Conservation (phyloP, 805 yeast genomes). For the Cyberlindnera mrakii region DNA sequence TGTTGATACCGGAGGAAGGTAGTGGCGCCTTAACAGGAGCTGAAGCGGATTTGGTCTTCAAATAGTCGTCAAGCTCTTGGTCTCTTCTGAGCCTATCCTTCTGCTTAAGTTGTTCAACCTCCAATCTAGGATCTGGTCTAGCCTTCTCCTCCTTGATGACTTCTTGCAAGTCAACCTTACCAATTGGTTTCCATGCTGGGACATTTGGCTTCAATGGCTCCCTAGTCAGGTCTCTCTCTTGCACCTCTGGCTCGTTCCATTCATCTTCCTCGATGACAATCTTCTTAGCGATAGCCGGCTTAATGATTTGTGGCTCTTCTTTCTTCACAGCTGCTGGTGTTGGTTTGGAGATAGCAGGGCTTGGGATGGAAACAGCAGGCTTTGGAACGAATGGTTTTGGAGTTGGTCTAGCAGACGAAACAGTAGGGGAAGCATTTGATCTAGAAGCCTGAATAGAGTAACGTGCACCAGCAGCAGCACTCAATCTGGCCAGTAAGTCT, state of each 20-base stretch:
- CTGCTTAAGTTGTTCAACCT: conserved; percentile 29
- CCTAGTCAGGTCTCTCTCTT: conserved; percentile 43
- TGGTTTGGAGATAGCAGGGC: conserved; percentile 5
- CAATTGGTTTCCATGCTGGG: conserved; percentile 55
- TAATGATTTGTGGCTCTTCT: conserved; percentile 18
- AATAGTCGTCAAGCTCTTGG: conserved; percentile 27
- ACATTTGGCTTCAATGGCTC: conserved; percentile 38
- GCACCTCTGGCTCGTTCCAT: conserved; percentile 40
- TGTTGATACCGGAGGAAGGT: conserved; percentile 19
- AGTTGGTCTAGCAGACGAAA: conserved; percentile 24
- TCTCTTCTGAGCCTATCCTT: conserved; percentile 30
- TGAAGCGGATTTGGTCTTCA: conserved; percentile 30
- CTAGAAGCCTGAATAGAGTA: conserved; percentile 58
- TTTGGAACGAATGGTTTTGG: conserved; percentile 25
- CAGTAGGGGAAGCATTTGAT: conserved; percentile 26
- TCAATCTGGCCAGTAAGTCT: conserved; percentile 68
- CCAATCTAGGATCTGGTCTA: conserved; percentile 38
- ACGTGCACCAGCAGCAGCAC: conserved; percentile 94
- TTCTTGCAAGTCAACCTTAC: conserved; percentile 46
- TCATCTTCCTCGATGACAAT: conserved; percentile 28
- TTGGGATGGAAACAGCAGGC: conserved; percentile 12
- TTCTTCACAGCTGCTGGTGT: conserved; percentile 7
- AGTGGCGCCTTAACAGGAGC: conserved; percentile 18
- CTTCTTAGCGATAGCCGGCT: conserved; percentile 15
- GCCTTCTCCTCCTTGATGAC: conserved; percentile 37